Percentiles rank a stretch among this genome's conserved stretches.
Conservation (phyloP, 257 asterid species). For the Solanum microdontum region DNA sequence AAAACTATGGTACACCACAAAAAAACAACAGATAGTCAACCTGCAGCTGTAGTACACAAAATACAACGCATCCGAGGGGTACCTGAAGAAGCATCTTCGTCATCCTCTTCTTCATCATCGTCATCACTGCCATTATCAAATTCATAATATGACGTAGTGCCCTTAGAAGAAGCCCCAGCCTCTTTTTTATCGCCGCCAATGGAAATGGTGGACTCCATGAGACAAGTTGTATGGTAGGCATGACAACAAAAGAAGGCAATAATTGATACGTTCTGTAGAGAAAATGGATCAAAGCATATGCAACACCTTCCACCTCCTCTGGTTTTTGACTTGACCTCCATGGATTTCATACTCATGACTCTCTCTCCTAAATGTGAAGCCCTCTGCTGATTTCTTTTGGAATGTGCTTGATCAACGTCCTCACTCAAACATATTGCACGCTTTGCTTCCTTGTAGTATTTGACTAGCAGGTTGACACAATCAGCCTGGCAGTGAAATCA, state of each 20-base stretch:
- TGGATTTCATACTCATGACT: constrained; percentile 37
- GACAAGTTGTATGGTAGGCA: constrained; percentile 80
- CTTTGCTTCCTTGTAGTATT: constrained; percentile 87
- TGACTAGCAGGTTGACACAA: constrained; percentile 73
- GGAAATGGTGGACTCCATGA: constrained; percentile 60
- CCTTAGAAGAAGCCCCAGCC: constrained; percentile 17
- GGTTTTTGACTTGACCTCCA: constrained; percentile 69
- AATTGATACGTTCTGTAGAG: constrained; percentile 55
- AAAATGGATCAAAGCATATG: constrained; percentile 87
- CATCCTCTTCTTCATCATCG: constrained; percentile 9
- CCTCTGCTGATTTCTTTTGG: constrained; percentile 32
- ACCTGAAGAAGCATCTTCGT: constrained; percentile 23
- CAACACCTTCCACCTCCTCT: constrained; percentile 86
- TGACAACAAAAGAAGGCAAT: constrained; percentile 88
- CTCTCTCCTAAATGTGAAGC: constrained; percentile 26
- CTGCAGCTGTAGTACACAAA: constrained; percentile 93
- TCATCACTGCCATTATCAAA: constrained; percentile 31
- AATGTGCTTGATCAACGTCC: constrained; percentile 55
- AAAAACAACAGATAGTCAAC: constrained; percentile 22
- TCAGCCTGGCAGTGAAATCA: constrained; percentile 51
- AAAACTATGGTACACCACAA: constrained; percentile 9
- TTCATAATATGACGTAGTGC: constrained; percentile 38
- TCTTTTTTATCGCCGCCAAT: constrained; percentile 31
- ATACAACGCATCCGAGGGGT: constrained; percentile 71
- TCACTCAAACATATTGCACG: constrained; percentile 70